Conservation (phyloP, 495 filamentous ascomycete species). For the Podospora conica region DNA sequence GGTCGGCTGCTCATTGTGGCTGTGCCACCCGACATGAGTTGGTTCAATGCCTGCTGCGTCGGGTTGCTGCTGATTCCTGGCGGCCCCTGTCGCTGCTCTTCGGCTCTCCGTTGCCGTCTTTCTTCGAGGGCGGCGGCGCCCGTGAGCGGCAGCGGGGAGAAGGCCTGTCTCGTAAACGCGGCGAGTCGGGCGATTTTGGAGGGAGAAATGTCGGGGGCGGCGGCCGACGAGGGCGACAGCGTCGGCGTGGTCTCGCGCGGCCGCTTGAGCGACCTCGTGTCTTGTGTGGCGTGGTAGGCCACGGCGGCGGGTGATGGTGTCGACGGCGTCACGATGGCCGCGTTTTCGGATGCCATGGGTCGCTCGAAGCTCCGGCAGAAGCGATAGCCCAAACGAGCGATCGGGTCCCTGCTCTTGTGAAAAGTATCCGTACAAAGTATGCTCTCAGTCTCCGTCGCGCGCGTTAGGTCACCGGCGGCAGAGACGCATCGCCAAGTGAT, state of each 20-base stretch:
- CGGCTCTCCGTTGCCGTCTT: constrained; percentile 45
- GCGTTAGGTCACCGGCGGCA: constrained; percentile 29
- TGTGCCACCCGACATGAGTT: constrained; percentile 47
- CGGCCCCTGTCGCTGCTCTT: constrained; percentile 35
- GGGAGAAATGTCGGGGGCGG: constrained; percentile 40
- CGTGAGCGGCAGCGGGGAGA: constrained; percentile 43
- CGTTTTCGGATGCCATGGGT: constrained; percentile 42
- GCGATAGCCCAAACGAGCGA: constrained; percentile 9
- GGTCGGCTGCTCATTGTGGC: constrained; percentile 51
- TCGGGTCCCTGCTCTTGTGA: neutral
- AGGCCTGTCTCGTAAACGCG: constrained; percentile 43
- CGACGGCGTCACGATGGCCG: constrained; percentile 34
- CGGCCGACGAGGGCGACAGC: constrained; percentile 30
- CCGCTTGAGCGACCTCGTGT: constrained; percentile 44
- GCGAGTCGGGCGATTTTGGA: constrained; percentile 48
- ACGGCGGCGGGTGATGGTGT: constrained; percentile 26
- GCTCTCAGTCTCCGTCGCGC: constrained; percentile 12
- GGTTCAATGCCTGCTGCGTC: constrained; percentile 44
- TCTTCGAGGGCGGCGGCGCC: constrained; percentile 53
- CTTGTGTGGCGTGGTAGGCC: constrained; percentile 28
- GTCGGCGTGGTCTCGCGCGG: constrained; percentile 42
- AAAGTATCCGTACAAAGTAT: too few species aligned
- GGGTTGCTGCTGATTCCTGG: constrained; percentile 47
- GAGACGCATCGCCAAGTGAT: constrained; percentile 36
- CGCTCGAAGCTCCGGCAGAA: constrained; percentile 4